Evolutionary conservation across 2,329 filamentous ascomycete species (phyloP), one percentile per base, ranked within the genome.

Genomic region (Thelonectria blattea): DNA sequence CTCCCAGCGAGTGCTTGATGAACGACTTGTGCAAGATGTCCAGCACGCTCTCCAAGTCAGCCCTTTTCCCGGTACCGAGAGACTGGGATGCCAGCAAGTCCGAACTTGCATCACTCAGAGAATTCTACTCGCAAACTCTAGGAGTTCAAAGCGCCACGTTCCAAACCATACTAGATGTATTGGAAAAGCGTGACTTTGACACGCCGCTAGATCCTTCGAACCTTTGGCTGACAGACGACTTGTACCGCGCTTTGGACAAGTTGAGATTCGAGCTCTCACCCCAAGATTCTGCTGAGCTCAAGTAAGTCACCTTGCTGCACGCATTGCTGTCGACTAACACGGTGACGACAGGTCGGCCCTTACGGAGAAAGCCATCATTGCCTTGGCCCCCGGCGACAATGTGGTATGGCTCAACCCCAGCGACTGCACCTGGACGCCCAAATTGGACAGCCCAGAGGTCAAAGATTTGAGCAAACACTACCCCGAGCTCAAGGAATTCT

Each of bases 71-170:
- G 0, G 65, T 68, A 3, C 60, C 64, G 3, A 55, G 47, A 54
- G 55, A 67, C 24, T 68, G 66, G 66, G 66, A 68, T 4, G 66
- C 66, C 5, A 67, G 59, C 57, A 68, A 68, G 24, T 65, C 66
- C 8, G 66, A 68, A 39, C 62, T 66, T 20, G 60, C 37, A 30
- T 66, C 62, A 6, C 48, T 68, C 51, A 63, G 66, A 49, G 66
- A 68, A 22, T 68, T 68, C 48, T 68, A 68, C 45, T 55, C 62
- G 30, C 60, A 65, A 30, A 68, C 62, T 14, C 57, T 68, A 5
- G 22, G 46, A 22, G 57, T 68, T 52, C 56, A 65, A 15, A 67
- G 57, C 5, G 66, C 64, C 32, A 59, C 66, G 11, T 68, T 57
- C 11, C 43, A 43, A 10, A 67, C 65, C 2, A 55, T 67, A 9